Conservation (phyloP, 192 early-diverging fungal genomes). For the Allomyces macrogynus region DNA sequence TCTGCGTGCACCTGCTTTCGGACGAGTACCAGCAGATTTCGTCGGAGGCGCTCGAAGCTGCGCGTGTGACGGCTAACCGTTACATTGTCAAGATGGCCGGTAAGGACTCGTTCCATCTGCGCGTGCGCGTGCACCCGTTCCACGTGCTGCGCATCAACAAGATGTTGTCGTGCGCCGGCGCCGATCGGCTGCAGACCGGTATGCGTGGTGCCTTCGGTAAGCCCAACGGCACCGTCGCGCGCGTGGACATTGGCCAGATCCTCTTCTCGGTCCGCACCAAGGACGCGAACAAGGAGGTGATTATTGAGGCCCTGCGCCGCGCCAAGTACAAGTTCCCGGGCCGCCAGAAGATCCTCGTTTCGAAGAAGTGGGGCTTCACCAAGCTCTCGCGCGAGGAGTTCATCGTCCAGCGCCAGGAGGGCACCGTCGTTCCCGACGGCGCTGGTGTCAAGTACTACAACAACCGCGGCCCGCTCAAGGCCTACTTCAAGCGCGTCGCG, state of each 20-base stretch:
- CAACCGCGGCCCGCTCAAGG: slow-evolving; percentile 54
- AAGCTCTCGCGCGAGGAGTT: slow-evolving; percentile 86
- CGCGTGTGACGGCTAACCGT: slow-evolving; percentile 95
- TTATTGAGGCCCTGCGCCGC: slow-evolving; percentile 80
- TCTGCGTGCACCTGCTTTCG: slow-evolving; percentile 85
- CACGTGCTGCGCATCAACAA: slow-evolving; percentile 99
- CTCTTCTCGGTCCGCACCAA: slow-evolving; percentile 90
- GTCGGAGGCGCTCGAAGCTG: slow-evolving; percentile 96
- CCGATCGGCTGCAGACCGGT: slow-evolving; percentile 95
- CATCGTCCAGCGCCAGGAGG: slow-evolving; percentile 46
- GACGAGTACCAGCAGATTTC: slow-evolving; percentile 97
- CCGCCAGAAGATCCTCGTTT: slow-evolving; percentile 94
- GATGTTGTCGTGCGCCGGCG: slow-evolving; percentile 99
- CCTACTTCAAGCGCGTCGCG: slow-evolving; percentile 18
- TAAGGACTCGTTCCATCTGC: slow-evolving; percentile 99
- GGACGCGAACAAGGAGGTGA: slow-evolving; percentile 78
- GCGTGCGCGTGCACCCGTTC: slow-evolving; percentile 95
- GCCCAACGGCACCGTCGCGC: slow-evolving; percentile 82
- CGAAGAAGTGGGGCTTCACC: slow-evolving; percentile 99
- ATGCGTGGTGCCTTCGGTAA: slow-evolving; percentile 99
- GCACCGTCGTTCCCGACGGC: slow-evolving; percentile 74
- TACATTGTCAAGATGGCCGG: slow-evolving; percentile 92
- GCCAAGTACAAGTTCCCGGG: slow-evolving; percentile 99
- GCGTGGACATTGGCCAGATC: slow-evolving; percentile 95
- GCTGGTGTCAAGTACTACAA: slow-evolving; percentile 87